phyloP scores from a whole-genome alignment of 2,329 filamentous ascomycete genomes.

The Diaporthe citrichinensis region DNA sequence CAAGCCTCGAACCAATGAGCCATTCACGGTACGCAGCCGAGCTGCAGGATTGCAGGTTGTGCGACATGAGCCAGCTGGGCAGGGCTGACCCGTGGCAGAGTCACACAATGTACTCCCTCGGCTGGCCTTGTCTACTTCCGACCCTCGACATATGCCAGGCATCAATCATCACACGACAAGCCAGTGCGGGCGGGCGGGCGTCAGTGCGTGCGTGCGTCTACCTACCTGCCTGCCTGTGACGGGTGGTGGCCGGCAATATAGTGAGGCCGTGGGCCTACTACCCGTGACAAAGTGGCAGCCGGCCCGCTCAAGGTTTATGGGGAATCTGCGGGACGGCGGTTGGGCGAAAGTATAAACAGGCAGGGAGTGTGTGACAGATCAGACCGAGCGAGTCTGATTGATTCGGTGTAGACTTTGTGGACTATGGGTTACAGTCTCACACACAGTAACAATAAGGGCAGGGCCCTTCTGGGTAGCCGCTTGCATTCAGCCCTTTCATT shows the following conservation, averaged over 20 bases:
- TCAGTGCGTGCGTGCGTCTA: background rate
- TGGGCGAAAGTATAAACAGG: constrained; percentile 10
- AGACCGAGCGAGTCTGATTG: constrained; percentile 10
- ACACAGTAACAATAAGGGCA: background rate
- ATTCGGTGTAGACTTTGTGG: background rate
- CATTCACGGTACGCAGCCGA: background rate
- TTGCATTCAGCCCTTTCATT: constrained; percentile 31
- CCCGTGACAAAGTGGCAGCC: background rate
- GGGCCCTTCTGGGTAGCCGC: background rate
- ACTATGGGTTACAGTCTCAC: background rate
- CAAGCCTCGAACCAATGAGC: background rate
- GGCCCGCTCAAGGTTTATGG: constrained; percentile 12
- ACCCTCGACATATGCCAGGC: background rate
- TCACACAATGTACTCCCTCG: background rate
- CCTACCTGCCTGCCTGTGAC: background rate
- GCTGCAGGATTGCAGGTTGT: constrained; percentile 6
- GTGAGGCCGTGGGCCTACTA: background rate
- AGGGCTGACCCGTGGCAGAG: constrained; percentile 7
- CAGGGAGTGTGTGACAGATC: constrained; percentile 15
- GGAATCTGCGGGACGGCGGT: constrained; percentile 5
- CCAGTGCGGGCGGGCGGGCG: background rate
- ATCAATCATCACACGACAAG: background rate
- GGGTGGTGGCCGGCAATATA: background rate
- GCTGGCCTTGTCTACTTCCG: background rate
- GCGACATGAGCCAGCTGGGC: background rate